Evolutionary conservation across 441 rosid species (phyloP).

Genomic region (Populus hybrid): DNA sequence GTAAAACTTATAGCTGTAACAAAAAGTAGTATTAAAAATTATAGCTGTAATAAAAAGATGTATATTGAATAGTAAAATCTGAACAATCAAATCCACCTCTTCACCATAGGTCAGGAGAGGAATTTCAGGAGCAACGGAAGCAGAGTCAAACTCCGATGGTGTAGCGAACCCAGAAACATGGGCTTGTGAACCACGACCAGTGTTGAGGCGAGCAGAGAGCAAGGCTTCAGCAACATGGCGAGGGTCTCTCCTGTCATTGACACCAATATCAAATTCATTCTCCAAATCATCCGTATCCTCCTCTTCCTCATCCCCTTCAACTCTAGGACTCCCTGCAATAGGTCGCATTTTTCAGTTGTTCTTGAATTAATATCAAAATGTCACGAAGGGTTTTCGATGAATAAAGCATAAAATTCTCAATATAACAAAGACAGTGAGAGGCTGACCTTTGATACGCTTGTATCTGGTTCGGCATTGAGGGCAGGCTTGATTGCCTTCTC

Average conservation of each 20-base stretch:
- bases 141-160: conserved; percentile 49
- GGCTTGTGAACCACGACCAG: conserved; percentile 33
- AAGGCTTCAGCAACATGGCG: conserved; percentile 44
- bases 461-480: conserved; percentile 85
- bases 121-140: conserved; percentile 38
- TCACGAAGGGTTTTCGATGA: not conserved
- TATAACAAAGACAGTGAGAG: not conserved
- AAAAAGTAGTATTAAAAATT: too few relatives aligned
- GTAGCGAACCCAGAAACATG: conserved; percentile 36
- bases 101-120: conserved; percentile 63
- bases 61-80: not conserved
- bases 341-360: conserved; percentile 13
- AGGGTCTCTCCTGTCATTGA: conserved; percentile 37
- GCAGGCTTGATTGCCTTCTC: conserved; percentile 80
- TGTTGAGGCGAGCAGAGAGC: conserved; percentile 45
- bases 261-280: conserved; percentile 53
- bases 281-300: conserved; percentile 76
- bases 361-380: not conserved
- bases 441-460: conserved; percentile 68
- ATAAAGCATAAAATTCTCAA: not conserved
- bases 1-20: not conserved
- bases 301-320: conserved; percentile 87
- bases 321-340: conserved; percentile 66
- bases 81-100: conserved; percentile 41
- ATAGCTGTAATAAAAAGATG: not conserved